Evolutionary conservation across 176 grass and related monocot genomes (phyloP), one percentile per base, ranked within the genome.

Genomic region (Urochloa ruziziensis): DNA sequence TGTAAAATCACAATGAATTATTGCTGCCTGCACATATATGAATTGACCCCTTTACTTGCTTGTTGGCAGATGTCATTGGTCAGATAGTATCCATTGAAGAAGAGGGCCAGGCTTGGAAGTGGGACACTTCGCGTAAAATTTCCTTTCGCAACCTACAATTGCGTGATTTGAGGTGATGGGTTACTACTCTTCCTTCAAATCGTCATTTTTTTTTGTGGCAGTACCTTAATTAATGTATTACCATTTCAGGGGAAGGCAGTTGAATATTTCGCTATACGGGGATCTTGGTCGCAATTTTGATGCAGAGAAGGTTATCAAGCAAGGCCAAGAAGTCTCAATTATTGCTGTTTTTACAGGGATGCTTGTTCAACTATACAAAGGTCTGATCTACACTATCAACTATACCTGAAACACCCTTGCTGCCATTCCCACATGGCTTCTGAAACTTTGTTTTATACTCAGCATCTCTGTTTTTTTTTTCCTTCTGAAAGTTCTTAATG

Each of bases 281-380:
- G 49, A 84, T 40, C 24, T 77, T 0, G 72, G 24, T 67, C 25
- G 4, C 5, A 51, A 44, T 67, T 84, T 84, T 13, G 5, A 32
- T 4, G 61, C 10, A 23, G 62, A 76, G 24, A 4, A 19, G 14
- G 69, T 68, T 67, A 2, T 3, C 57, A 10, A 18, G 13, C 51
- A 67, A 84, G 62, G 27, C 12, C 60, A 0, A 46, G 24, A 57
- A 24, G 62, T 29, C 18, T 19, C 61, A 10, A 11, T 77, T 10
- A 16, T 57, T 32, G 82, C 48, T 44, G 27, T 77, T 19, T 84
- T 84, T 58, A 48, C 72, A 23, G 82, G 62, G 49, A 84, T 84
- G 82, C 4, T 49, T 4, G 82, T 84, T 77, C 7, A 32, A 35
- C 0, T 1, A 3, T 84, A 46, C 48, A 10, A 3, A 5, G 73